Conservation (phyloP, 2,329 filamentous ascomycete genomes). For the Pseudogymnoascus sp. region DNA sequence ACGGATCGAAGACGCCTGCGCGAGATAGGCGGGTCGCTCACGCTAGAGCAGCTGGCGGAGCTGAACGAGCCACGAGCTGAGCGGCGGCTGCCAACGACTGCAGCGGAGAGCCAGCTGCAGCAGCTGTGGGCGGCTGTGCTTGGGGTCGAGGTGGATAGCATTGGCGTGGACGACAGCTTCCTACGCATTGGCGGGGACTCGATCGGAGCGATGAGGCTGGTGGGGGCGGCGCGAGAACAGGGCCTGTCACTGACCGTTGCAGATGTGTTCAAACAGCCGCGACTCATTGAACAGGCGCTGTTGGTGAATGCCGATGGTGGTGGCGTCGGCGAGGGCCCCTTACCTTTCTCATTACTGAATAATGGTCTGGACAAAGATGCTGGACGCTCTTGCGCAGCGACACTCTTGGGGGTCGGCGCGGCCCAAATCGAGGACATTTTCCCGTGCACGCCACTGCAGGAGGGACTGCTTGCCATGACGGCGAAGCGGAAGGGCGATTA, state of each 20-base stretch:
- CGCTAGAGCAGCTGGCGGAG: neutral
- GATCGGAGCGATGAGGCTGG: constrained; percentile 34
- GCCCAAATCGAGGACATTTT: constrained; percentile 29
- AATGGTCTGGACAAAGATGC: too few species aligned
- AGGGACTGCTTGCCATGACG: constrained; percentile 29
- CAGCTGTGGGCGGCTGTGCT: neutral
- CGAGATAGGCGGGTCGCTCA: neutral
- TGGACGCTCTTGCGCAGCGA: neutral
- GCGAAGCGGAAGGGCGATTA: constrained; percentile 28
- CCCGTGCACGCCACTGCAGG: constrained; percentile 31
- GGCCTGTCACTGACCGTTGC: constrained; percentile 31
- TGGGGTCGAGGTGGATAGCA: neutral
- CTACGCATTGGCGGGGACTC: constrained; percentile 30
- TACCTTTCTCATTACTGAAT: neutral
- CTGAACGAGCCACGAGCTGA: neutral
- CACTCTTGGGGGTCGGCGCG: neutral
- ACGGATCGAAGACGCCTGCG: constrained; percentile 23
- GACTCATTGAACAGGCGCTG: too few species aligned
- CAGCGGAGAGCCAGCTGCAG: neutral
- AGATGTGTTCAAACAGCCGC: constrained; percentile 30
- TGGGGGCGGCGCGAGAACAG: constrained; percentile 26
- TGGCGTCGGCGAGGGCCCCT: neutral
- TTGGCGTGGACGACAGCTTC: constrained; percentile 31
- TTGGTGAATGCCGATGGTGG: neutral
- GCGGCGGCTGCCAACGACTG: neutral